A percentile compares a stretch with the other conserved stretches of the same genome.
These are phyloP conservation scores for Clitopilus hobsonii DNA, from an alignment of 768 basidiomycete genomes.

Conservation along the genomic window DNA sequence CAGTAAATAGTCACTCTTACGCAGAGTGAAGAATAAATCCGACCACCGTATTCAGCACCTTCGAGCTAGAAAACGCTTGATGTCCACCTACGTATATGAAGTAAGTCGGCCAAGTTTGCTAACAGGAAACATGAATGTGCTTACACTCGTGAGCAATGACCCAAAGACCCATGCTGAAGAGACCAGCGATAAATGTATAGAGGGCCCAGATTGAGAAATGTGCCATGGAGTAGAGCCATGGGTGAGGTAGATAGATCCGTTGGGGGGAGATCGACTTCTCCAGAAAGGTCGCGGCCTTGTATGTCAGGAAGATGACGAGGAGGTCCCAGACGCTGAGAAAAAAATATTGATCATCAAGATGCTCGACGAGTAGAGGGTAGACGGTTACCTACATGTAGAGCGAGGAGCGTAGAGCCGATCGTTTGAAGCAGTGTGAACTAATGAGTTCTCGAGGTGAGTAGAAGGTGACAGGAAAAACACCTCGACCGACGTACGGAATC, in stretches of 20 bases:
- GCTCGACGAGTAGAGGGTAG: no score
- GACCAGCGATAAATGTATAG: conserved; percentile 64
- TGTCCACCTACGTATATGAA: conserved; percentile 48
- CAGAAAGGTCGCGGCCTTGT: conserved; percentile 50
- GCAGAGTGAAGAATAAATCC: conserved; percentile 80
- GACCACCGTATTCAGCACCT: conserved; percentile 72
- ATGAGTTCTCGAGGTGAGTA: not conserved
- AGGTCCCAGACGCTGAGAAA: conserved; percentile 62
- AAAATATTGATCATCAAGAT: no score
- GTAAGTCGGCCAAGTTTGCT: no score
- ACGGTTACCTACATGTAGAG: conserved; percentile 61
- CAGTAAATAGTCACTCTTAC: no score
- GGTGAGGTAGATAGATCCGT: conserved; percentile 39
- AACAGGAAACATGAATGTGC: not conserved
- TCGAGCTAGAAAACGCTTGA: conserved; percentile 78
- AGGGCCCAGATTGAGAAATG: conserved; percentile 58
- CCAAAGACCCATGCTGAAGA: conserved; percentile 80
- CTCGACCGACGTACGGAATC: conserved; percentile 54
- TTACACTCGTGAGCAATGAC: conserved; percentile 72
- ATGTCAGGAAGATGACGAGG: conserved; percentile 49
- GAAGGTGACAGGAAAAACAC: not conserved
- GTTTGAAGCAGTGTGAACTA: conserved; percentile 74
- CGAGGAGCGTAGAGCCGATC: conserved; percentile 65
- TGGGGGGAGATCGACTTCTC: conserved; percentile 47
- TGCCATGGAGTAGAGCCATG: conserved; percentile 46